Evolutionary conservation across 768 basidiomycete species (phyloP).

Genomic region (Phylloporus arenicola): DNA sequence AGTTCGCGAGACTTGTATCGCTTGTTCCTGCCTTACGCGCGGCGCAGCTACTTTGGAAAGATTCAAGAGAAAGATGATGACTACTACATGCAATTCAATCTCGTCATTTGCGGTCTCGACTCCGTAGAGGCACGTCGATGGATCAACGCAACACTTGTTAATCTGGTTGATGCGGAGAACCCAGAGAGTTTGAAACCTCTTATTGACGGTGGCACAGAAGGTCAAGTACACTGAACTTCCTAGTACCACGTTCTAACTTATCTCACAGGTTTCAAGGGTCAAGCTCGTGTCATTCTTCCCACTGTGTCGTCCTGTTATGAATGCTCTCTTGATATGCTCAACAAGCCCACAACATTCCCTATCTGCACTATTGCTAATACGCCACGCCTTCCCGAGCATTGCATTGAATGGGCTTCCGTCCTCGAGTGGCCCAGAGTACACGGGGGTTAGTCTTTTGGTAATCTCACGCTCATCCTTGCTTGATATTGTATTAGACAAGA

Average conservation of each 20-base stretch:
- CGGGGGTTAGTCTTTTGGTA: slow-evolving; percentile 51
- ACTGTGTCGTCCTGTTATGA: slow-evolving; percentile 96
- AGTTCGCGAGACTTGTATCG: slow-evolving; percentile 29
- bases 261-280: slow-evolving; percentile 88
- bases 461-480: neutral
- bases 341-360: slow-evolving; percentile 94
- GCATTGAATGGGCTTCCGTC: slow-evolving; percentile 99
- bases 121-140: slow-evolving; percentile 95
- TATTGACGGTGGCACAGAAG: slow-evolving; percentile 98
- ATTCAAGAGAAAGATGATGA: slow-evolving; percentile 96
- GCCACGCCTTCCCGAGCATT: slow-evolving; percentile 95
- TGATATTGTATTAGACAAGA: slow-evolving; percentile 55
- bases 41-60: slow-evolving; percentile 82
- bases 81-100: slow-evolving; percentile 95
- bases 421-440: slow-evolving; percentile 96
- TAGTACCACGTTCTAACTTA: neutral
- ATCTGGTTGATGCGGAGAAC: slow-evolving; percentile 88
- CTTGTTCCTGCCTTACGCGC: slow-evolving; percentile 8
- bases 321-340: slow-evolving; percentile 96
- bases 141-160: slow-evolving; percentile 98
- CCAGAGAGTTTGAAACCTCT: slow-evolving; percentile 93
- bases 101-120: slow-evolving; percentile 95
- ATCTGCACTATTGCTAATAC: slow-evolving; percentile 99
- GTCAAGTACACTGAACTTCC: slow-evolving; percentile 34
- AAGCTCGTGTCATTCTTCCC: slow-evolving; percentile 94